Evolutionary conservation across 2,329 filamentous ascomycete species (phyloP).

Genomic region (Aureobasidium sp.): DNA sequence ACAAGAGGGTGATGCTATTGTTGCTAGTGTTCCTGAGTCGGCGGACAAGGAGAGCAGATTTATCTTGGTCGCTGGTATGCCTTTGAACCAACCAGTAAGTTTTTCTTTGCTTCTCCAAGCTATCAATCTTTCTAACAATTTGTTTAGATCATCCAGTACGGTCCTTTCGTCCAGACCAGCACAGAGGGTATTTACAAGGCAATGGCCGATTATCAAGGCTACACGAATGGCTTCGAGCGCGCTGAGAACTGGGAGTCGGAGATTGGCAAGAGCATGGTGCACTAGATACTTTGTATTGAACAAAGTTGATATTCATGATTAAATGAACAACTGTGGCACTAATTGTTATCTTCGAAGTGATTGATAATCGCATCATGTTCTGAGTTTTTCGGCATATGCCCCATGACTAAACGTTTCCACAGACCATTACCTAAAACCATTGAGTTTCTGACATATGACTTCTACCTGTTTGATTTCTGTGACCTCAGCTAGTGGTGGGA

Average conservation of each 20-base stretch:
- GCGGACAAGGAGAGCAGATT: conserved; percentile 52
- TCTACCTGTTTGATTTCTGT: too few relatives aligned
- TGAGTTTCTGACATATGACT: too few relatives aligned
- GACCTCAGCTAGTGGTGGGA: neutral
- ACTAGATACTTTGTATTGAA: too few relatives aligned
- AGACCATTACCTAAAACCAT: too few relatives aligned
- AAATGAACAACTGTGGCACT: too few relatives aligned
- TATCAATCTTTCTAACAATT: neutral
- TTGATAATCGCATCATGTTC: too few relatives aligned
- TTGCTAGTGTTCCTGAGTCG: conserved; percentile 58
- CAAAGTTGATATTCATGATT: too few relatives aligned
- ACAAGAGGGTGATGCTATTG: conserved; percentile 64
- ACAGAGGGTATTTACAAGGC: conserved; percentile 68
- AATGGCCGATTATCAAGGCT: conserved; percentile 63
- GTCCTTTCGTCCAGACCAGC: conserved; percentile 70
- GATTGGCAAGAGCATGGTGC: conserved; percentile 69
- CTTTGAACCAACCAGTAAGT: conserved; percentile 57
- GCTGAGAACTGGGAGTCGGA: conserved; percentile 73
- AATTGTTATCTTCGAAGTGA: too few relatives aligned
- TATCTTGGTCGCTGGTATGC: conserved; percentile 69
- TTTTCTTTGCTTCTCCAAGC: too few relatives aligned
- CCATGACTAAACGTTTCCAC: too few relatives aligned
- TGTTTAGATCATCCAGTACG: conserved; percentile 63
- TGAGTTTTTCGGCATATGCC: too few relatives aligned
- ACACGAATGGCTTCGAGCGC: conserved; percentile 70